These are phyloP conservation scores for Panaeolus cyanescens DNA, from an alignment of 768 basidiomycete genomes.

Conservation along the genomic window DNA sequence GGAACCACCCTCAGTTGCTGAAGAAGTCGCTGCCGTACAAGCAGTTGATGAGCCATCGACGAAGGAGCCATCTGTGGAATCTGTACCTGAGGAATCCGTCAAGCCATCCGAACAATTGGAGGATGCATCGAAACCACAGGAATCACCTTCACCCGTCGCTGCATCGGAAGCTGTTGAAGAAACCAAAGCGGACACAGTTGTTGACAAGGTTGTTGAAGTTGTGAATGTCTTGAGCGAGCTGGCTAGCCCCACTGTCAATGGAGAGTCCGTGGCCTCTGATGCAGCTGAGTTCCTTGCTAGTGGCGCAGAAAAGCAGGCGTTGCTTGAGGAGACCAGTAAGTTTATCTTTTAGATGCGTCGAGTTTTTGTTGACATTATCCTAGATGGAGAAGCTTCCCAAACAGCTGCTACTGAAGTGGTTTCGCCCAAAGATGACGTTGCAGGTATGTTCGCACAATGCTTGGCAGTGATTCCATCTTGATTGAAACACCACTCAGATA, in stretches of 20 bases:
- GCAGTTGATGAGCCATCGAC: neutral
- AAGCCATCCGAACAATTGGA: neutral
- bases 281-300: too few relatives aligned
- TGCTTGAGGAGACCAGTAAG: too few relatives aligned
- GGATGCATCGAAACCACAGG: neutral
- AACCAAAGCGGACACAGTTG: neutral
- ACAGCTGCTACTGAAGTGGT: neutral
- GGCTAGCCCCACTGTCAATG: neutral
- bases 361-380: neutral
- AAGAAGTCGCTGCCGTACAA: slow-evolving; percentile 7
- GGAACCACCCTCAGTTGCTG: neutral
- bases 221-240: neutral
- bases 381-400: neutral
- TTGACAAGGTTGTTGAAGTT: neutral
- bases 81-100: neutral
- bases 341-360: too few relatives aligned
- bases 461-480: neutral
- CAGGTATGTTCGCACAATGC: neutral
- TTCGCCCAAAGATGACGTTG: neutral
- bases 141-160: neutral
- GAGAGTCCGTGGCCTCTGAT: too few relatives aligned
- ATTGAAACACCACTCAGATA: neutral
- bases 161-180: neutral
- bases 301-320: neutral
- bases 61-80: slow-evolving; percentile 4